These are phyloP conservation scores for Aspergillus novofumigatus DNA, from an alignment of 2,329 filamentous ascomycete species.

Conservation along the genomic window DNA sequence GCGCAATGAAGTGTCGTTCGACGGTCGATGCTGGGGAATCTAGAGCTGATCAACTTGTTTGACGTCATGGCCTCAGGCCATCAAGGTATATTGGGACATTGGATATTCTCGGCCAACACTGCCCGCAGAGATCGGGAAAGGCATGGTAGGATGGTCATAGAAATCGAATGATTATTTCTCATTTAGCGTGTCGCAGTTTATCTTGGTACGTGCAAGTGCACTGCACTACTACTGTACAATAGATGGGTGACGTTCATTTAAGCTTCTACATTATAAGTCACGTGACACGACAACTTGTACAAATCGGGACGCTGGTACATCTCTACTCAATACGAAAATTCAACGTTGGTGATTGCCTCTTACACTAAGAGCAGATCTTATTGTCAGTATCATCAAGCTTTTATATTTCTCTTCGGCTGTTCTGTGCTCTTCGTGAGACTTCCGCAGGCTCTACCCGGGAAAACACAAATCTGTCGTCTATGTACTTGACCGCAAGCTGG, in stretches of 20 bases:
- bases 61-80: not conserved
- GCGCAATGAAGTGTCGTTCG: not conserved
- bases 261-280: not conserved
- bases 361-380: not conserved
- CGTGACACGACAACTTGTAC: not conserved
- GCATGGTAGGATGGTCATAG: not conserved
- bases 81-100: not conserved
- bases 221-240: not conserved
- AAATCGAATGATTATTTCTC: not conserved
- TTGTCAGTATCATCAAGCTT: not conserved
- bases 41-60: not conserved
- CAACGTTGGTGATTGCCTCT: not conserved
- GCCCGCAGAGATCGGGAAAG: not conserved
- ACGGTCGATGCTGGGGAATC: not conserved
- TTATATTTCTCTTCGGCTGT: too few species aligned
- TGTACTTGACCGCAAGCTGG: not conserved
- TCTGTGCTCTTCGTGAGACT: not conserved
- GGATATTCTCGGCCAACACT: not conserved
- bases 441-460: not conserved
- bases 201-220: not conserved
- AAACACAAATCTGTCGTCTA: not conserved
- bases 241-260: not conserved
- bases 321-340: not conserved
- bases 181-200: not conserved
- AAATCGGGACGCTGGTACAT: not conserved